Evolutionary conservation across 306 rosid genomes (phyloP), one percentile per base, ranked within the genome.

Genomic region (Lathyrus oleraceus): DNA sequence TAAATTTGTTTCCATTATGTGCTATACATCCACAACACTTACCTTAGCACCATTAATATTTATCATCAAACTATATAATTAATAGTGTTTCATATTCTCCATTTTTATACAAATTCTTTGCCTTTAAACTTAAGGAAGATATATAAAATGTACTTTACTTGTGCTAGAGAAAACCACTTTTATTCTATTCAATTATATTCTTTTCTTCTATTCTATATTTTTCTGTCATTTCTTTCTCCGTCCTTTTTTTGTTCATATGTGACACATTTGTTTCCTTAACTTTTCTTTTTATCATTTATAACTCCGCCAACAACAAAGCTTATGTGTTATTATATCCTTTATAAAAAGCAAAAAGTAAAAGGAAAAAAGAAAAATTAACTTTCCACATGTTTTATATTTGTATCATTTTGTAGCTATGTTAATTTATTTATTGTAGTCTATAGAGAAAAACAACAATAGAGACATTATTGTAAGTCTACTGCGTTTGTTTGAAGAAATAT

Each of bases 61-160:
- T 58, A 16, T 65, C n/a, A 23, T 25, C n/a, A 62, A 39, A 52
- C 54, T 36, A 8, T 54, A 54, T 11, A 54, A 23, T 23, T 11
- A 54, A 23, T 23, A 63, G 54, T 48, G 59, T 20, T 65, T 16
- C 47, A 7, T 40, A 12, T 43, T 10, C 28, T 49, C 65, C 54
- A 44, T 32, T 25, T 5, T 4, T 65, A 65, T 20, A 59, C 19
- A 62, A 66, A 42, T 35, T n/a, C 47, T 27, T 63, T 81, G 79
- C 85, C 85, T 81, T 81, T 72, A 65, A 77, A 53, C 66, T 72
- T 60, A 81, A 81, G 85, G 70, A 81, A 81, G 70, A 77, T 51
- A 76, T 42, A 76, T 39, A 61, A 61, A 54, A 39, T 74, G 61
- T 56, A 72, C 82, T 81, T 81, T 76, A 69, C 85, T 81, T 77